A percentile compares a stretch with the other conserved stretches of the same genome.
phyloP scores from a whole-genome alignment of 257 asterid species.

The Solanum acaule region DNA sequence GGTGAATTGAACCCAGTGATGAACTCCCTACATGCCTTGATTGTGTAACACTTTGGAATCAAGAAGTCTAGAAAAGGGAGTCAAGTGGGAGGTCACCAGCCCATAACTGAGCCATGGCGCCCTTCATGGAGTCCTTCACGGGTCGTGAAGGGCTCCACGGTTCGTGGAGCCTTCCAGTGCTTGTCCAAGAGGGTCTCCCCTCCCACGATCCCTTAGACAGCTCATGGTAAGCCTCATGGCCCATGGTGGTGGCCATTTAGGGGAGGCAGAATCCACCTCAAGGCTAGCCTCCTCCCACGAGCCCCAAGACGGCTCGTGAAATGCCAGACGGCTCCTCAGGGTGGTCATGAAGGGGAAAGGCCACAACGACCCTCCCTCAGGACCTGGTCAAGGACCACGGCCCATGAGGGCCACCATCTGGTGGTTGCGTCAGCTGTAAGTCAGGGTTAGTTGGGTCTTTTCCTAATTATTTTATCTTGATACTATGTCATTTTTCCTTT shows the following conservation, averaged over 20 bases:
- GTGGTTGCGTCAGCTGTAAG: background rate
- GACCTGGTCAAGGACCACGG: background rate
- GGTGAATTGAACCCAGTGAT: background rate
- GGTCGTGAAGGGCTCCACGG: background rate
- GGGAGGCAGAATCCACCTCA: background rate
- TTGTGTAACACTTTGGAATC: background rate
- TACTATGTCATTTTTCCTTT: background rate
- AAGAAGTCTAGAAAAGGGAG: too few species aligned
- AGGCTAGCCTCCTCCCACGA: background rate
- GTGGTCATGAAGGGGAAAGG: background rate
- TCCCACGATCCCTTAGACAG: background rate
- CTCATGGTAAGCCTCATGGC: background rate
- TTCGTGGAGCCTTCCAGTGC: background rate
- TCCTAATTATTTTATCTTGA: background rate
- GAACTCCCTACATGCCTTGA: background rate
- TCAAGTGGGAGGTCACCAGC: background rate
- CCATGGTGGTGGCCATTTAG: background rate
- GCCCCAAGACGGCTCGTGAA: background rate
- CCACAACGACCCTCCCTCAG: background rate
- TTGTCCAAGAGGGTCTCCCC: background rate
- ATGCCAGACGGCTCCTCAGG: too few species aligned
- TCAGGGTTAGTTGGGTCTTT: background rate
- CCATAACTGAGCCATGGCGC: background rate
- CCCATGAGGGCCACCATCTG: background rate
- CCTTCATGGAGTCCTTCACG: background rate